Base-by-base conservation (phyloP, 2,329 filamentous ascomycete species). In the Cadophora gregata region DNA sequence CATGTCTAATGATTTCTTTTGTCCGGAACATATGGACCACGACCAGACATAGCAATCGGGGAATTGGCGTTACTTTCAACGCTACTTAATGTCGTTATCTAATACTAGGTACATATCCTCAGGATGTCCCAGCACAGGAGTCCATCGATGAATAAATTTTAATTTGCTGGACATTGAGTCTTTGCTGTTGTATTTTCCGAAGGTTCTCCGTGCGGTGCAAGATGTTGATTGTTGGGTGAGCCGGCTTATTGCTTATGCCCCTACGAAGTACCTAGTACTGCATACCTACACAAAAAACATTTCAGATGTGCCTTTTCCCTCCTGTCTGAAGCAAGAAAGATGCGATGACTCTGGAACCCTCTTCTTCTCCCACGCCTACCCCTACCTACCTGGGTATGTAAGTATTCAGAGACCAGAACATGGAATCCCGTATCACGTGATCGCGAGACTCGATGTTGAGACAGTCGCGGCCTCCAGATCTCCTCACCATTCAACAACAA, bases 1-100 rank as follows among this genome's bases (percentile, higher is more conserved):
- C 69, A 73, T 59, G 70, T 61, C 66, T 74, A 70, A 75, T 67
- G 72, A 68, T 65, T 72, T 71, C 69, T 51, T 70, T 74, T 67
- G 55, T 58, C 31, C 27, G 24, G 59, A 60, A 62, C 29, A 47
- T 64, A 21, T 62, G 58, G 56, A 27, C 36, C 29, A 59, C 12
- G n/a, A 50, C 51, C 29, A 56, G 27, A 27, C 27, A 16, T 53
- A 47, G 62, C n/a, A 45, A 25, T 36, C n/a, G 55, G 24, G 25
- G 42, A 50, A 48, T 59, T 21, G 47, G 51, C 42, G 58, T 50
- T 36, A 61, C n/a, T 25, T 53, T 51, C n/a, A 27, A 38, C 24
- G 27, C 56, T 53, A 33, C 38, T 33, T 33, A 5, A 33, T 33
- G 14, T 42, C 16, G 14, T 12, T 42, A n/a, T n/a, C n/a, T n/a